A percentile compares a stretch with the other conserved stretches of the same genome.
Conservation (phyloP, 2,329 filamentous ascomycete genomes). For the Fusarium brachygibbosum region DNA sequence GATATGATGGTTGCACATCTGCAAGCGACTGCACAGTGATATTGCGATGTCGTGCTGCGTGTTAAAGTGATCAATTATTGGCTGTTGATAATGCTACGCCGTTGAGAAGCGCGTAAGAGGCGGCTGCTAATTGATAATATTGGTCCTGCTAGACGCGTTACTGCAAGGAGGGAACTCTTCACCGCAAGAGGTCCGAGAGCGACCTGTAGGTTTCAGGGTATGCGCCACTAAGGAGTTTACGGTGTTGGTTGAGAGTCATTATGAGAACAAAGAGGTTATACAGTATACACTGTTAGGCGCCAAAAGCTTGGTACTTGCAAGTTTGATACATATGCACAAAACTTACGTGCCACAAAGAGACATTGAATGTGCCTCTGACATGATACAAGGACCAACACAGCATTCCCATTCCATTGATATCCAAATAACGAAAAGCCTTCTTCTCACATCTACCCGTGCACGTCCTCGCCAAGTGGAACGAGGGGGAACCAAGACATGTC, state of each 20-base stretch:
- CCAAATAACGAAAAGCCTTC: neutral
- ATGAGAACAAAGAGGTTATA: neutral
- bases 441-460: conserved; percentile 8
- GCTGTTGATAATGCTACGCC: conserved; percentile 15
- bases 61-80: conserved; percentile 16
- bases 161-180: conserved; percentile 14
- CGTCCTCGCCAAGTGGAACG: conserved; percentile 3
- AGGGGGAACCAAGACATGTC: conserved; percentile 35
- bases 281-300: conserved; percentile 5
- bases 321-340: conserved; percentile 6
- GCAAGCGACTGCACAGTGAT: conserved; percentile 15
- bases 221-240: conserved; percentile 21
- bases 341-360: conserved; percentile 6
- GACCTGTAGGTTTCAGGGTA: conserved; percentile 23
- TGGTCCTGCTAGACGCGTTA: conserved; percentile 40
- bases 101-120: conserved; percentile 39
- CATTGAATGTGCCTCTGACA: conserved; percentile 3
- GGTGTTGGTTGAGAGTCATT: conserved; percentile 1
- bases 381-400: conserved; percentile 14
- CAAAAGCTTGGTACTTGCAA: neutral
- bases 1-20: conserved; percentile 25
- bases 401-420: conserved; percentile 1
- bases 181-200: conserved; percentile 15
- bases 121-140: conserved; percentile 27
- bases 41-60: conserved; percentile 16